Evolutionary conservation across 2,329 filamentous ascomycete species (phyloP), one percentile per base, ranked within the genome.

Genomic region (Triangularia verruculosa): DNA sequence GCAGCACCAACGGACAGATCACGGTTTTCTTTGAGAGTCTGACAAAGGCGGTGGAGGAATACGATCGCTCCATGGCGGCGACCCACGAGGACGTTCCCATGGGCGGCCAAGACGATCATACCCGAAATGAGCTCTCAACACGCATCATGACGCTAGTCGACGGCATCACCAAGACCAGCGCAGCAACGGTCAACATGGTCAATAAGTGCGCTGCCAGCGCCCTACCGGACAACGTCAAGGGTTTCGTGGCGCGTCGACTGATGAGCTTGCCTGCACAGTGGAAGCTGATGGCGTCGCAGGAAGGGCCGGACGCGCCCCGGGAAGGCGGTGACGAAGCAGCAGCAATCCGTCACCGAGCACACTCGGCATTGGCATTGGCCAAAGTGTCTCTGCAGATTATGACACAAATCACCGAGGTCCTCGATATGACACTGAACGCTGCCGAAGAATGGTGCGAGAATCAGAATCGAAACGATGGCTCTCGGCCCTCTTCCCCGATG

Each of bases 311-410:
- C 63, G 57, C 27, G 64, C 71, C 24, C 69, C 74, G 74, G 53
- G 73, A 74, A 62, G 74, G 77, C 53, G 74, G 71, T 55, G 78
- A 79, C 56, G 75, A 74, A 25, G 79, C 82, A 61, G 74, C 75
- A 61, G 78, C 80, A 54, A 76, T 79, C 12, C 77, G 78, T 1
- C 83, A 88, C 25, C 82, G 82, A 59, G 93, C 92, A 0, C 89
- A 93, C 69, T 84, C 90, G 47, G 93, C 96, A 62, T 79, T 98
- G 12, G 87, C 95, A 1, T 86, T 98, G 59, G 94, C 94, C 6
- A 90, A 90, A 71, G 94, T 98, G 74, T 92, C 93, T 0, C 81
- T 98, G 13, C 93, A 97, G 70, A 97, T 98, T 89, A 93, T 98
- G 83, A 85, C 87, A 0, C 93, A 97, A 74, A 92, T 99, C 57